phyloP scores from a whole-genome alignment of 2,329 filamentous ascomycete genomes.

The Epichloe aotearoae region DNA sequence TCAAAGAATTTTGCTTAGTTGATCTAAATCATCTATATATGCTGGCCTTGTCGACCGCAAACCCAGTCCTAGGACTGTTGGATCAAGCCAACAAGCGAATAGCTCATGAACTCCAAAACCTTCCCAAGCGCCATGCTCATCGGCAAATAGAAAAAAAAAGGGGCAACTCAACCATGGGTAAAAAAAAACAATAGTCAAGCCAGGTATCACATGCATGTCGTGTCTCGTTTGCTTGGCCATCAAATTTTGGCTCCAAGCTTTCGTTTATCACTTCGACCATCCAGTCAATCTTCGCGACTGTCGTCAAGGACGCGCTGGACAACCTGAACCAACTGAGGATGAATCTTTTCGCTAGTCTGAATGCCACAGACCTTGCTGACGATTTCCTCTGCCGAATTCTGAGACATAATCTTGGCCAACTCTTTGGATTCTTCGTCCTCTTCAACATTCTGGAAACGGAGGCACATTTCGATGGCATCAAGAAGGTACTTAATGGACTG shows the following conservation, averaged over 20 bases:
- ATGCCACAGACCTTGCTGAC: constrained; percentile 74
- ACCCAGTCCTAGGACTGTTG: neutral
- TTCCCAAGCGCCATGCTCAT: constrained; percentile 12
- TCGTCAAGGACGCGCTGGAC: constrained; percentile 76
- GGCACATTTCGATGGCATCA: constrained; percentile 76
- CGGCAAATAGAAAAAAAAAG: constrained; percentile 3
- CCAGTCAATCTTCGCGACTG: constrained; percentile 30
- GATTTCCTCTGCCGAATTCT: constrained; percentile 58
- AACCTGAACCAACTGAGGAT: constrained; percentile 57
- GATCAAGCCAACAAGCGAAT: neutral
- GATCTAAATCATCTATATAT: constrained; percentile 7
- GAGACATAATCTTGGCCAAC: constrained; percentile 73
- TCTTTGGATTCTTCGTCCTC: constrained; percentile 82
- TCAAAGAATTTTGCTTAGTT: neutral
- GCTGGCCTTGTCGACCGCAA: neutral
- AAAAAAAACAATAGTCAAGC: neutral
- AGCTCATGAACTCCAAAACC: constrained; percentile 6
- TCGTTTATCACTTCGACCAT: neutral
- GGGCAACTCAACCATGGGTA: neutral
- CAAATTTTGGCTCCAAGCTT: constrained; percentile 2
- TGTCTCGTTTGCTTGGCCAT: constrained; percentile 5
- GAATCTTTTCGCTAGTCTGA: constrained; percentile 63
- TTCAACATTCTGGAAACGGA: constrained; percentile 90
- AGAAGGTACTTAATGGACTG: constrained; percentile 62
- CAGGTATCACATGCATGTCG: constrained; percentile 5